Conservation (phyloP, 164 flowering plant species). For the Berberis thunbergii region DNA sequence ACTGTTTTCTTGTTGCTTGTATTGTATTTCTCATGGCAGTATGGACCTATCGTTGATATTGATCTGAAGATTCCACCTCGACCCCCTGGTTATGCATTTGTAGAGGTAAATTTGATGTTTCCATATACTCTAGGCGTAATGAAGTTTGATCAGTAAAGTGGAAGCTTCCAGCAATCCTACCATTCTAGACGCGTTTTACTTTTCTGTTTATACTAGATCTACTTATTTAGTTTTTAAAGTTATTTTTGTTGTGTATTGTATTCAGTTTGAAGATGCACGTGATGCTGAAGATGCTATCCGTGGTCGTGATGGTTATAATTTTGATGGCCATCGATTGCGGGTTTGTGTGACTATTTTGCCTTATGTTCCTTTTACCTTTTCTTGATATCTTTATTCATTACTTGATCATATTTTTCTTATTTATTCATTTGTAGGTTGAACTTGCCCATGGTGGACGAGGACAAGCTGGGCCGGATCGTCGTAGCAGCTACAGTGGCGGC, state of each 20-base stretch:
- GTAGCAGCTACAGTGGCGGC: slow-evolving; percentile 44
- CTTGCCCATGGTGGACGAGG: slow-evolving; percentile 99
- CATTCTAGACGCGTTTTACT: too few species aligned
- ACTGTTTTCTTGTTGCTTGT: too few species aligned
- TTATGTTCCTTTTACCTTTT: not conserved
- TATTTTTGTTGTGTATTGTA: not conserved
- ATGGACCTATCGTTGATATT: slow-evolving; percentile 48
- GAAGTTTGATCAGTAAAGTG: not conserved
- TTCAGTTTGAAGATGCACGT: slow-evolving; percentile 75
- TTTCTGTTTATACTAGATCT: too few species aligned
- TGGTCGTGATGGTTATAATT: slow-evolving; percentile 96
- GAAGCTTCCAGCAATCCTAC: too few species aligned
- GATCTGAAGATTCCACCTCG: slow-evolving; percentile 96
- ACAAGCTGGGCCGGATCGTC: slow-evolving; percentile 65
- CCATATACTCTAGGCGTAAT: not conserved
- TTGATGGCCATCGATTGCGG: slow-evolving; percentile 86
- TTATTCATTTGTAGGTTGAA: slow-evolving; percentile 58
- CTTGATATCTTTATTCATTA: not conserved
- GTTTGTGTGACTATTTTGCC: slow-evolving; percentile 24
- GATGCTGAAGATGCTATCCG: slow-evolving; percentile 98
- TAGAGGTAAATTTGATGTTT: slow-evolving; percentile 51
- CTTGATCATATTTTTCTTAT: slow-evolving; percentile 6
- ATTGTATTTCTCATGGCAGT: not conserved
- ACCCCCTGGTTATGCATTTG: slow-evolving; percentile 90
- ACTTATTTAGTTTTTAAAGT: not conserved